Percentiles rank a stretch among this genome's conserved stretches.
These are phyloP conservation scores for Setaria viridis DNA, from an alignment of 202 grass and related monocot genomes.

Conservation along the genomic window DNA sequence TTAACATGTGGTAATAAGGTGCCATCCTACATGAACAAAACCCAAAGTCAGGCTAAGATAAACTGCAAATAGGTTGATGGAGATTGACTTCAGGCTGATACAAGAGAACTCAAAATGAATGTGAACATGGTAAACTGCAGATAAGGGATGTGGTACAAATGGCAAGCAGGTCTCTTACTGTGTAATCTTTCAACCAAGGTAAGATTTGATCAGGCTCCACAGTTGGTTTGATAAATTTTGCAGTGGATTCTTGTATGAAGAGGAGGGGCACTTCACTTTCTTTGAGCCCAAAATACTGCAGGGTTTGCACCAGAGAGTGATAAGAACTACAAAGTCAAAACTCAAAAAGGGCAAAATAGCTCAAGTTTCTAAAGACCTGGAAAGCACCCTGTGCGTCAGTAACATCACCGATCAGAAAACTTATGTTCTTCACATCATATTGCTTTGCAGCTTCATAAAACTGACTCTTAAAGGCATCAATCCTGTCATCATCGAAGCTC, in stretches of 20 bases:
- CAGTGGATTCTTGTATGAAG: constrained; percentile 59
- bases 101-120: not conserved
- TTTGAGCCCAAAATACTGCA: constrained; percentile 80
- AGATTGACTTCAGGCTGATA: constrained; percentile 8
- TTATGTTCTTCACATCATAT: constrained; percentile 71
- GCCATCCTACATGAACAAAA: constrained; percentile 60
- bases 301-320: not conserved
- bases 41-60: not conserved
- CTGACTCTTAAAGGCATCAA: constrained; percentile 68
- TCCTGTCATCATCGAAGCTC: constrained; percentile 59
- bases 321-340: constrained; percentile 2
- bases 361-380: constrained; percentile 51
- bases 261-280: constrained; percentile 73
- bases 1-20: constrained; percentile 56
- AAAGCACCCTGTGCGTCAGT: constrained; percentile 56
- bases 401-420: constrained; percentile 85
- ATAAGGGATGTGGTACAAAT: not conserved
- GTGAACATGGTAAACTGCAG: not conserved
- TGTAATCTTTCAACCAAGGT: constrained; percentile 78
- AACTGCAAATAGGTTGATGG: not conserved
- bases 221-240: constrained; percentile 83
- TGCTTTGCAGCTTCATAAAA: constrained; percentile 65
- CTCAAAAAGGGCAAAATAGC: constrained; percentile 23
- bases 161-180: constrained; percentile 39
- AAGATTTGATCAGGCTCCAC: constrained; percentile 70